Evolutionary conservation across 192 early-diverging fungal genomes (phyloP).

Genomic region (Allomyces arbusculus): DNA sequence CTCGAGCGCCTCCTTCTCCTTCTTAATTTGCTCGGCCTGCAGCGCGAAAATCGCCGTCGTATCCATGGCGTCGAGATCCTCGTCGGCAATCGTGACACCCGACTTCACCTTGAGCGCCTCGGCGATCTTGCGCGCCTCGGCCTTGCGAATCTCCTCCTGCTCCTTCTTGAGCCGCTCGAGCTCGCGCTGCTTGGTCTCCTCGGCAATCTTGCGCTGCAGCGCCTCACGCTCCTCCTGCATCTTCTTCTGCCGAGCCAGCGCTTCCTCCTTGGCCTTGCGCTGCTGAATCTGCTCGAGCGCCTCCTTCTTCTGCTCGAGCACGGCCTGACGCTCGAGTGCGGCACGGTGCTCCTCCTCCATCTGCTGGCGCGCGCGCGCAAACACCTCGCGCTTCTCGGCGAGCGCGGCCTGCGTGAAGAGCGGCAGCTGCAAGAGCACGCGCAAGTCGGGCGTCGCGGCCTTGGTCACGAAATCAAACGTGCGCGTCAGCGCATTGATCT

Average conservation of each 20-base stretch:
- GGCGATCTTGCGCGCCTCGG: conserved; percentile 66
- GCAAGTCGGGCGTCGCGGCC: conserved; percentile 61
- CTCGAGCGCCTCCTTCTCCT: conserved; percentile 66
- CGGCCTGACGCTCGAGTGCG: conserved; percentile 50
- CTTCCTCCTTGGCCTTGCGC: conserved; percentile 67
- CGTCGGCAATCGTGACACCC: conserved; percentile 27
- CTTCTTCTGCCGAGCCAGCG: conserved; percentile 48
- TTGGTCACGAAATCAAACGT: conserved; percentile 74
- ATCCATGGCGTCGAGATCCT: conserved; percentile 68
- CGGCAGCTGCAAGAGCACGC: conserved; percentile 71
- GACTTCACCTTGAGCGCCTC: conserved; percentile 50
- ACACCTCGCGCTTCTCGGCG: conserved; percentile 38
- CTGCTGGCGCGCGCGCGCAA: conserved; percentile 46
- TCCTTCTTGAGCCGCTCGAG: conserved; percentile 52
- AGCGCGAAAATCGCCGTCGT: conserved; percentile 55
- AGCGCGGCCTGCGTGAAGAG: conserved; percentile 39
- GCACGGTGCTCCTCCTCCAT: conserved; percentile 65
- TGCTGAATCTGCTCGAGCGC: conserved; percentile 47
- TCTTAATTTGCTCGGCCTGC: conserved; percentile 76
- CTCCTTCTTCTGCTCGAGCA: conserved; percentile 76
- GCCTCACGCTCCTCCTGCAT: conserved; percentile 60
- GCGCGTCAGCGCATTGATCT: conserved; percentile 78
- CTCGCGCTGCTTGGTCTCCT: conserved; percentile 70
- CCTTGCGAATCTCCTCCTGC: conserved; percentile 55
- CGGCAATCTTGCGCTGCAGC: conserved; percentile 58